phyloP scores from a whole-genome alignment of 371 early-diverging fungal genomes.

The Fennellomyces sp. region DNA sequence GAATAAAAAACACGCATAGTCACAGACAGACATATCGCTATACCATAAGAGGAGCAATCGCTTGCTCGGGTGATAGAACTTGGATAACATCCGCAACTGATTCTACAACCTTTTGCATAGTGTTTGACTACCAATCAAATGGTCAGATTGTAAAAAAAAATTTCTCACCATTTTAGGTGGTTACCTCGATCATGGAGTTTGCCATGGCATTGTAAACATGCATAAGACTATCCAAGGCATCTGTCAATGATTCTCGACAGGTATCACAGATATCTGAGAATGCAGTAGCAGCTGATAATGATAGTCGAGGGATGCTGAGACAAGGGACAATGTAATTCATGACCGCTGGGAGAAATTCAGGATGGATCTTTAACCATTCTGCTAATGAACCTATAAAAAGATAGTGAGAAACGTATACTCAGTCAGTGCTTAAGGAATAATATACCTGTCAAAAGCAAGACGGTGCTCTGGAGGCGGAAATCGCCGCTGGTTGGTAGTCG shows the following conservation, averaged over 20 bases:
- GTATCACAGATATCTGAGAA: conserved; percentile 77
- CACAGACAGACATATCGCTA: neutral
- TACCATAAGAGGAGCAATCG: conserved; percentile 63
- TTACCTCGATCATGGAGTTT: conserved; percentile 20
- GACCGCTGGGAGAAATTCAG: conserved; percentile 58
- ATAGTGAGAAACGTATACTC: neutral
- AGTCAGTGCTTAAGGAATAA: neutral
- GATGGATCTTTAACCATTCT: conserved; percentile 74
- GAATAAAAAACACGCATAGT: neutral
- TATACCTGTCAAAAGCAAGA: conserved; percentile 54
- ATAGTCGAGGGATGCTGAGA: conserved; percentile 60
- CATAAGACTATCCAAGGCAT: conserved; percentile 64
- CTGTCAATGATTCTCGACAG: conserved; percentile 68
- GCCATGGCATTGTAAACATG: conserved; percentile 57
- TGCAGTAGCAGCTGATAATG: conserved; percentile 66
- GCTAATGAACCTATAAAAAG: conserved; percentile 60
- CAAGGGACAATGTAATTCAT: conserved; percentile 72
- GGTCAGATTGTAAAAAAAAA: neutral
- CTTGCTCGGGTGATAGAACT: conserved; percentile 60
- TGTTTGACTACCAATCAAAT: conserved; percentile 27
- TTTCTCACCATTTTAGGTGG: too few species aligned
- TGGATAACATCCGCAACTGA: conserved; percentile 75
- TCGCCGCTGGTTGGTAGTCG: conserved; percentile 41
- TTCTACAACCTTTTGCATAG: conserved; percentile 73
- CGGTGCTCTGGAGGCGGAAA: conserved; percentile 52